A percentile compares a stretch with the other conserved stretches of the same genome.
Evolutionary conservation across 2,329 filamentous ascomycete genomes (phyloP).

Genomic region (Nemania bipapillata): DNA sequence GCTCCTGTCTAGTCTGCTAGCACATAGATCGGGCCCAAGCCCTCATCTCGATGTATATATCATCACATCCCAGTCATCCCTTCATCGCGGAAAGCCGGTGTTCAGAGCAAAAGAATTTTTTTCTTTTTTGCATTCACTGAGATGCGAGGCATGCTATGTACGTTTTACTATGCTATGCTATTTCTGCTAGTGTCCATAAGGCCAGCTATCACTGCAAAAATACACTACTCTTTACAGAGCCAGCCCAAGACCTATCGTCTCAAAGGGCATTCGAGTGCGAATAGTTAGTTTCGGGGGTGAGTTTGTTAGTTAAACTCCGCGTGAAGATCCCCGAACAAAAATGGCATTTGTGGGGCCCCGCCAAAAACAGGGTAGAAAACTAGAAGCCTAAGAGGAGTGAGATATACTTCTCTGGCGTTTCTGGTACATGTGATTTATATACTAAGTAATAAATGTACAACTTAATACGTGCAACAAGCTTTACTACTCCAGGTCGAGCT

Average conservation of each 20-base stretch:
- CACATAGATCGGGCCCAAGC: background rate
- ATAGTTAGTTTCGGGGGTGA: no score
- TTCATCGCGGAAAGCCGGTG: background rate
- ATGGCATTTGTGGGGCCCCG: no score
- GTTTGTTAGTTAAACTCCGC: no score
- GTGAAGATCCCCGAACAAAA: no score
- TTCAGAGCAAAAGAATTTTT: background rate
- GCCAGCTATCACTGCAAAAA: background rate
- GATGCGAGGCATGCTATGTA: background rate
- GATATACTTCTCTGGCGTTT: conserved; percentile 21
- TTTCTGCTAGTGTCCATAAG: background rate
- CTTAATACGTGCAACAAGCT: conserved; percentile 24
- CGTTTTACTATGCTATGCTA: background rate
- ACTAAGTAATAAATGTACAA: conserved; percentile 25
- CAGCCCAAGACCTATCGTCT: background rate
- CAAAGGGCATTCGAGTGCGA: no score
- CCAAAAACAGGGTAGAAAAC: background rate
- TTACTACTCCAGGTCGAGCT: conserved; percentile 3
- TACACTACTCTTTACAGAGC: background rate
- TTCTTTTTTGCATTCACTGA: background rate
- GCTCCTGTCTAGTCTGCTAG: background rate
- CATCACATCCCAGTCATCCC: conserved; percentile 9
- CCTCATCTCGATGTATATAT: conserved; percentile 26
- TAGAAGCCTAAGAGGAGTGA: conserved; percentile 9
- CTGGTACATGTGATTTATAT: conserved; percentile 19